Evolutionary conservation across 2,329 filamentous ascomycete species (phyloP).

Genomic region (Beauveria brongniartii): DNA sequence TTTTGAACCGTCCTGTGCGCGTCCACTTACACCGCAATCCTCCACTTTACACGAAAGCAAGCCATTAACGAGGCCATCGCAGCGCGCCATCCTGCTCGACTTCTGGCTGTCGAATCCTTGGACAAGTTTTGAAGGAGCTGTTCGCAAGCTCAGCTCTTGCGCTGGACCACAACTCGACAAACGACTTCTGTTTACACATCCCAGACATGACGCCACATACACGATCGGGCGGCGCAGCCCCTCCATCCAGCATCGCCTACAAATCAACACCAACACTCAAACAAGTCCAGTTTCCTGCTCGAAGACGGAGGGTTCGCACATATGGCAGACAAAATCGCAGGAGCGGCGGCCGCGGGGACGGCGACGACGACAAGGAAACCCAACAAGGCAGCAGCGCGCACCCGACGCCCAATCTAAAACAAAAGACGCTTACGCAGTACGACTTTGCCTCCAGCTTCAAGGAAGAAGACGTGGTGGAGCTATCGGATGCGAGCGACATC

Average conservation of each 20-base stretch:
- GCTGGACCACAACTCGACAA: neutral
- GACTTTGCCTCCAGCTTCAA: conserved; percentile 30
- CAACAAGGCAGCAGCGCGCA: conserved; percentile 21
- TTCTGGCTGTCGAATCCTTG: neutral
- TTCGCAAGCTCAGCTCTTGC: neutral
- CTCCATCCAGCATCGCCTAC: conserved; percentile 29
- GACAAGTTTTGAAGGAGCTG: neutral
- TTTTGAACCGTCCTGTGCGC: neutral
- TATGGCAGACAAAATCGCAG: conserved; percentile 19
- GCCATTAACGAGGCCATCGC: neutral
- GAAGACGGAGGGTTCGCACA: conserved; percentile 26
- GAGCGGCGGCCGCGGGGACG: conserved; percentile 14
- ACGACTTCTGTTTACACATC: neutral
- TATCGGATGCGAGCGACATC: conserved; percentile 13
- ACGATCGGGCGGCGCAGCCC: conserved; percentile 28
- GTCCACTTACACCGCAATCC: neutral
- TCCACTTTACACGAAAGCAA: neutral
- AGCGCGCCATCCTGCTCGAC: neutral
- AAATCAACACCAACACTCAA: conserved; percentile 28
- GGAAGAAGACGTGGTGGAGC: conserved; percentile 21
- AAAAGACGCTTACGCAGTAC: conserved; percentile 37
- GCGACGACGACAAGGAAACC: conserved; percentile 30
- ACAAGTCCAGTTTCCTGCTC: conserved; percentile 31
- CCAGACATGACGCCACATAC: conserved; percentile 28
- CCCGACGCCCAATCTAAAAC: conserved; percentile 19